Evolutionary conservation across 2,329 filamentous ascomycete genomes (phyloP).

Genomic region (Coniochaeta sp.): DNA sequence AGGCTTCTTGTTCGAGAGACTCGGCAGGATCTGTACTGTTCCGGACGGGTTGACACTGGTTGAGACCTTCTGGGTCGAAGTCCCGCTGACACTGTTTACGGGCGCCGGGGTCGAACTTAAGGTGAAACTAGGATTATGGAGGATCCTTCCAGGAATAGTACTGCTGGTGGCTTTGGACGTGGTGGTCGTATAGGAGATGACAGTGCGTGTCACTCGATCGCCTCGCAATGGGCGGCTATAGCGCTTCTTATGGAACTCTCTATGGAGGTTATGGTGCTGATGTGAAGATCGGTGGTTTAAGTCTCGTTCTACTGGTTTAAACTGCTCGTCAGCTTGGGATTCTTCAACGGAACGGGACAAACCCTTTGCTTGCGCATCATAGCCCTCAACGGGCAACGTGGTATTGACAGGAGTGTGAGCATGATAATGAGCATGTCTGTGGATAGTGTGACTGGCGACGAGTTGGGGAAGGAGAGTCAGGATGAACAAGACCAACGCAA

Average conservation of each 20-base stretch:
- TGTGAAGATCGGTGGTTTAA: neutral
- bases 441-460: neutral
- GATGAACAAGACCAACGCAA: neutral
- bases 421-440: neutral
- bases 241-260: neutral
- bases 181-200: neutral
- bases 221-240: neutral
- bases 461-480: neutral
- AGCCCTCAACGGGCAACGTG: neutral
- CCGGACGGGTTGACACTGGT: slow-evolving; percentile 21
- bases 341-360: neutral
- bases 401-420: neutral
- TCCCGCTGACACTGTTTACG: neutral
- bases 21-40: slow-evolving; percentile 25
- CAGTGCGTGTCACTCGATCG: neutral
- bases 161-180: neutral
- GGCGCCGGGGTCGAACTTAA: neutral
- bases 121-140: neutral
- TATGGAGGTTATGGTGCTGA: neutral
- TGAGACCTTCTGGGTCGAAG: slow-evolving; percentile 18
- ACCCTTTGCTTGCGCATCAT: neutral
- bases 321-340: neutral
- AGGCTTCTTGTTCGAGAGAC: slow-evolving; percentile 16
- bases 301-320: neutral
- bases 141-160: neutral